A percentile compares a stretch with the other conserved stretches of the same genome.
These are phyloP conservation scores for Pterula multifida DNA, from an alignment of 1,284 basidiomycete species.

Conservation along the genomic window DNA sequence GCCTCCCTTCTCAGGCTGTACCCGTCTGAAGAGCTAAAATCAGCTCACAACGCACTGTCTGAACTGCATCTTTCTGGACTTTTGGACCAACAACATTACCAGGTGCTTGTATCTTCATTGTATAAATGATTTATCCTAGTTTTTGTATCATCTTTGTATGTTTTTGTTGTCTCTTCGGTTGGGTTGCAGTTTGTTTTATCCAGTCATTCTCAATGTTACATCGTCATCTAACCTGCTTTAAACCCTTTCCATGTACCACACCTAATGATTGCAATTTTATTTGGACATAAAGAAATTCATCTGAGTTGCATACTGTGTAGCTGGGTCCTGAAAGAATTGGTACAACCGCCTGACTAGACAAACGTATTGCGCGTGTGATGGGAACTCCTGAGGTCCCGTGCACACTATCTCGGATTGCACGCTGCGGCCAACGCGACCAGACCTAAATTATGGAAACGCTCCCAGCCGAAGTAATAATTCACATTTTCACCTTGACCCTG, in stretches of 20 bases:
- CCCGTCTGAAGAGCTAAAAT: background rate
- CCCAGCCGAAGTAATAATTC: background rate
- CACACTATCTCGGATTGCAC: too few relatives aligned
- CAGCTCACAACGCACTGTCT: background rate
- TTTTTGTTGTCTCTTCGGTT: background rate
- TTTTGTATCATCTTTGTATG: background rate
- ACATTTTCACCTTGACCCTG: background rate
- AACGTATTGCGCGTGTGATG: too few relatives aligned
- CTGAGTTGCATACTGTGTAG: too few relatives aligned
- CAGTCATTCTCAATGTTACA: background rate
- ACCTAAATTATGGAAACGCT: background rate
- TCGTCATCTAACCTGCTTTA: background rate
- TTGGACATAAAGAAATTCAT: too few relatives aligned
- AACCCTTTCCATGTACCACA: too few relatives aligned
- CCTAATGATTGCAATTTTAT: too few relatives aligned
- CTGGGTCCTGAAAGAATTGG: too few relatives aligned
- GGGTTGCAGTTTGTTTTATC: background rate
- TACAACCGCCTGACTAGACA: too few relatives aligned
- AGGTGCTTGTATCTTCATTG: background rate
- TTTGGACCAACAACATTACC: background rate
- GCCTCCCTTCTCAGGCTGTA: conserved; percentile 21
- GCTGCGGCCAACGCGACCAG: too few relatives aligned
- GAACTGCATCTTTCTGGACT: background rate
- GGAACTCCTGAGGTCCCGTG: too few relatives aligned
- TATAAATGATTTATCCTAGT: background rate